Evolutionary conservation across 2,329 filamentous ascomycete genomes (phyloP).

Genomic region (Cercospora sp.): DNA sequence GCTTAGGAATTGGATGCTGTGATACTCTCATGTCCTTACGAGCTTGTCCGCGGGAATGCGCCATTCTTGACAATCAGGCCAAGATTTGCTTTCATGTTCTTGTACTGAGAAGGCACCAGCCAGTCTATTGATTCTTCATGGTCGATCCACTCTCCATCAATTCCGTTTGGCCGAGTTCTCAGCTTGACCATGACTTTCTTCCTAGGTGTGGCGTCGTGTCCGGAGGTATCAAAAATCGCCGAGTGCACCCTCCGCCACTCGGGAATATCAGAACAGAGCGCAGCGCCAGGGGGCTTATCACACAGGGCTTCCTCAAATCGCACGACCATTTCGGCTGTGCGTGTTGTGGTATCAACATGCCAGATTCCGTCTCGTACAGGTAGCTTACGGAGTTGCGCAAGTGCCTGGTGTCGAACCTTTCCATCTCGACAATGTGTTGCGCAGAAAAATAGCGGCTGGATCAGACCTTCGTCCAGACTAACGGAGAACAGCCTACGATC

Average conservation of each 20-base stretch:
- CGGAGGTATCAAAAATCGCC: slow-evolving; percentile 31
- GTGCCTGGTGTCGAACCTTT: slow-evolving; percentile 30
- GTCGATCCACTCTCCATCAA: slow-evolving; percentile 36
- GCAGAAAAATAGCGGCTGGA: slow-evolving; percentile 34
- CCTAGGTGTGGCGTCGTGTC: slow-evolving; percentile 18
- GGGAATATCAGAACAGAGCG: slow-evolving; percentile 33
- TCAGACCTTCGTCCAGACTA: slow-evolving; percentile 36
- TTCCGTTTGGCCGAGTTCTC: slow-evolving; percentile 32
- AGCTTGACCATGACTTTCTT: slow-evolving; percentile 26
- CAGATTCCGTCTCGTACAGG: slow-evolving; percentile 30
- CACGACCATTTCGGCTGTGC: slow-evolving; percentile 29
- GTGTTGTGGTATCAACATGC: slow-evolving; percentile 34
- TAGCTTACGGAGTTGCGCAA: slow-evolving; percentile 30
- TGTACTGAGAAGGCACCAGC: slow-evolving; percentile 22
- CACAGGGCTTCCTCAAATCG: slow-evolving; percentile 30
- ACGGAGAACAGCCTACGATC: slow-evolving; percentile 33
- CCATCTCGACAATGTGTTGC: slow-evolving; percentile 36
- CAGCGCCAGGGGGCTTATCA: slow-evolving; percentile 17
- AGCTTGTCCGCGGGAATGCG: slow-evolving; percentile 1
- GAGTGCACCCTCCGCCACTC: slow-evolving; percentile 36
- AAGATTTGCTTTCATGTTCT: slow-evolving; percentile 7
- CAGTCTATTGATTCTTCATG: slow-evolving; percentile 28
- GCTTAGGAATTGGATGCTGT: not conserved
- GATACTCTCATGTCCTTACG: not conserved
- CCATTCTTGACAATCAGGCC: slow-evolving; percentile 7